A percentile compares a stretch with the other conserved stretches of the same genome.
These are phyloP conservation scores for Corylus heterophylla DNA, from an alignment of 306 rosid species.

Conservation along the genomic window DNA sequence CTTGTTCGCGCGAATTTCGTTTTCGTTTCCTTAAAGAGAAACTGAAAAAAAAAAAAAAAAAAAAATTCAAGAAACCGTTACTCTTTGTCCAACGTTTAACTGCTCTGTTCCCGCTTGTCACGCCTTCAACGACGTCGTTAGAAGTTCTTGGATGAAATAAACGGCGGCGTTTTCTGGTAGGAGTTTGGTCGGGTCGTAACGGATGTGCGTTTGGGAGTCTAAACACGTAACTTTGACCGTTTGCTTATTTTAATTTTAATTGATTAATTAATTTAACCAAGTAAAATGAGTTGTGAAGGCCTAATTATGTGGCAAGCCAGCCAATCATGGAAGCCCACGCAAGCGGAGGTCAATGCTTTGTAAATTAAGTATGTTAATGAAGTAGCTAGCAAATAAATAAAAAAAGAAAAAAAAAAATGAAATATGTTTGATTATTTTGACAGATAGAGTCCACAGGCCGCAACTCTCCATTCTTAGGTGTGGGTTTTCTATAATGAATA, in stretches of 20 bases:
- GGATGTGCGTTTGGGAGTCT: not conserved
- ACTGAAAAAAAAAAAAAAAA: not conserved
- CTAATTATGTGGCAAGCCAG: no score
- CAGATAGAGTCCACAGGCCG: no score
- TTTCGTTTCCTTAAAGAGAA: not conserved
- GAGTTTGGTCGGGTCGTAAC: not conserved
- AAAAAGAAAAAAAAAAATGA: no score
- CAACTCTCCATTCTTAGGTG: no score
- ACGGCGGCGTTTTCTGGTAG: not conserved
- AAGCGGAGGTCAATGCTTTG: no score
- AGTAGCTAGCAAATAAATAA: no score
- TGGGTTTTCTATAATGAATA: no score
- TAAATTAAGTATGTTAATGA: no score
- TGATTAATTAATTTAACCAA: not conserved
- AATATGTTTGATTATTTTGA: no score
- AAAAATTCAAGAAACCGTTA: not conserved
- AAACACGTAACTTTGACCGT: not conserved
- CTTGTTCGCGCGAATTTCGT: constrained; percentile 37
- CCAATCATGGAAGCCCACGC: no score
- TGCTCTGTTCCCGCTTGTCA: not conserved
- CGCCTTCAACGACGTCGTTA: not conserved
- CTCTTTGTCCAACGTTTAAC: not conserved
- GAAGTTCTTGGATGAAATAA: not conserved
- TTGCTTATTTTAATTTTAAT: not conserved
- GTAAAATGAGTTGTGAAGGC: not conserved